Percentiles rank a stretch among this genome's conserved stretches.
Evolutionary conservation across 345 rosid genomes (phyloP).

Genomic region (Crucihimalaya himalaica): DNA sequence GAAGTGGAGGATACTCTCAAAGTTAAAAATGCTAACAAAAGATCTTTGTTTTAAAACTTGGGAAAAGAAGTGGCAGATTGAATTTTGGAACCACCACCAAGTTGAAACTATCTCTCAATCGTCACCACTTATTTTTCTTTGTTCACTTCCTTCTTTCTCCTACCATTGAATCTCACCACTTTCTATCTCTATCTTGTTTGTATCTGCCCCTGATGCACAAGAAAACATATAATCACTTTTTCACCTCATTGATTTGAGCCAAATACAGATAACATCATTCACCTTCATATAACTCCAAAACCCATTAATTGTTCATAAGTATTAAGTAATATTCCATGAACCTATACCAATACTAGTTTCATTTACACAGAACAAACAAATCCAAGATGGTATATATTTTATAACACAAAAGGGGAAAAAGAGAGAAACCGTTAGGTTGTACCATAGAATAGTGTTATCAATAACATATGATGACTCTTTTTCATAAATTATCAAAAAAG

Average conservation of each 20-base stretch:
- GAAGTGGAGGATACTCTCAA: not conserved
- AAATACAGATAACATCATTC: constrained; percentile 15
- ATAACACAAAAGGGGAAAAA: not conserved
- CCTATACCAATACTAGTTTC: constrained; percentile 3
- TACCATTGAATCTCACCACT: constrained; percentile 36
- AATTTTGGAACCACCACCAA: not conserved
- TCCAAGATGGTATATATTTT: not conserved
- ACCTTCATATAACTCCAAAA: constrained; percentile 29
- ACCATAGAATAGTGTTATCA: not conserved
- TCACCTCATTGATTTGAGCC: constrained; percentile 6
- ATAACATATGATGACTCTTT: not conserved
- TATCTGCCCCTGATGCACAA: constrained; percentile 16
- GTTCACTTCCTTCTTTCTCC: not conserved
- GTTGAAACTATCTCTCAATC: constrained; percentile 6
- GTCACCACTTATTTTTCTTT: not conserved
- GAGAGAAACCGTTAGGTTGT: not conserved
- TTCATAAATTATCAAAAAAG: constrained; percentile 17
- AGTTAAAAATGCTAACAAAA: not conserved
- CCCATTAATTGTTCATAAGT: not conserved
- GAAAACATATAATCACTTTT: constrained; percentile 27
- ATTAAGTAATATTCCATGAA: not conserved
- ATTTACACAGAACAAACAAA: not conserved
- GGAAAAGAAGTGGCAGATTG: not conserved
- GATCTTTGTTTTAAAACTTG: not conserved
- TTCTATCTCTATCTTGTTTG: constrained; percentile 12